These are phyloP conservation scores for Rhizoclosmatium sp. DNA, from an alignment of 192 early-diverging fungal genomes.

Conservation along the genomic window DNA sequence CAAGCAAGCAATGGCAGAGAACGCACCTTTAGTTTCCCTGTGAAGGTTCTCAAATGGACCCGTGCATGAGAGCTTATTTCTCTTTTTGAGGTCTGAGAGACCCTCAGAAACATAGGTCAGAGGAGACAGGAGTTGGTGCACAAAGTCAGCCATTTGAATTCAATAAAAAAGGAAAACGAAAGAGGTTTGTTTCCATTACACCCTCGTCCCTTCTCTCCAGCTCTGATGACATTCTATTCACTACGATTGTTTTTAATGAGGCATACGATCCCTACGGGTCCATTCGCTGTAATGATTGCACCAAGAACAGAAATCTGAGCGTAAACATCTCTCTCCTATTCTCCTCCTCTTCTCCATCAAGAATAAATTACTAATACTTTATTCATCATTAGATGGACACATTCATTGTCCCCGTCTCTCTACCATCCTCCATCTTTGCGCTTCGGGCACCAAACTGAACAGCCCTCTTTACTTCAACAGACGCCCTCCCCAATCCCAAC, in stretches of 20 bases:
- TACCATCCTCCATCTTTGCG: conserved; percentile 82
- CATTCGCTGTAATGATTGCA: conserved; percentile 10
- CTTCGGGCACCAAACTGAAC: conserved; percentile 97
- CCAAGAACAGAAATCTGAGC: conserved; percentile 24
- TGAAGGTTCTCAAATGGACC: conserved; percentile 85
- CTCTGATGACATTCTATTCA: conserved; percentile 7
- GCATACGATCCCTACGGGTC: background rate
- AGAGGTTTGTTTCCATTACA: background rate
- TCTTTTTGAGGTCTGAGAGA: conserved; percentile 28
- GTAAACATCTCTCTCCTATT: background rate
- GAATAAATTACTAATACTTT: background rate
- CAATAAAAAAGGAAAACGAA: conserved; percentile 7
- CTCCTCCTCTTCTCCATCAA: background rate
- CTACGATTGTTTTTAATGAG: conserved; percentile 21
- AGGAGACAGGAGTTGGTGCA: conserved; percentile 20
- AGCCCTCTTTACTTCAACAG: conserved; percentile 84
- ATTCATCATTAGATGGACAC: conserved; percentile 1
- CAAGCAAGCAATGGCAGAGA: background rate
- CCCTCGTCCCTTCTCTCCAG: background rate
- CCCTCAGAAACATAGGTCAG: conserved; percentile 3
- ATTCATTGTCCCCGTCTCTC: conserved; percentile 42
- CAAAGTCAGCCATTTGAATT: background rate
- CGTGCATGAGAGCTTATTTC: conserved; percentile 72
- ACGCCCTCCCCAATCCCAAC: conserved; percentile 74
- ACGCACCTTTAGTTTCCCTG: conserved; percentile 79